phyloP scores from a whole-genome alignment of 2,329 filamentous ascomycete genomes.

The Coleophoma eucalyptorum region DNA sequence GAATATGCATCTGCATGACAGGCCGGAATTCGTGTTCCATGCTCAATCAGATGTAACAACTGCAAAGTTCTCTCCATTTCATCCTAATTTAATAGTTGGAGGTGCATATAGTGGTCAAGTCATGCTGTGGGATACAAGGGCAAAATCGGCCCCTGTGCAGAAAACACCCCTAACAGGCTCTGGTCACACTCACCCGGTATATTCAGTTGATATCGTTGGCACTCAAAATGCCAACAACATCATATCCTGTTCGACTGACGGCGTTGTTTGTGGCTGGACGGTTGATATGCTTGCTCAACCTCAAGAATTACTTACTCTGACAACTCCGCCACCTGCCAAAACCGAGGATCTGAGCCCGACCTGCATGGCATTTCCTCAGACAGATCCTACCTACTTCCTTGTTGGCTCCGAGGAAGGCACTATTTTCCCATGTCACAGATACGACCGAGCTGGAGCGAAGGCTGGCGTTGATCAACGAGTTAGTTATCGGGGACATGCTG shows the following conservation, averaged over 20 bases:
- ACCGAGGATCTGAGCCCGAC: constrained; percentile 94
- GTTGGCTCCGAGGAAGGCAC: constrained; percentile 95
- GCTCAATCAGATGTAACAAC: constrained; percentile 93
- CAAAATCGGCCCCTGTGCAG: constrained; percentile 84
- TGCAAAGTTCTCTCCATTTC: constrained; percentile 97
- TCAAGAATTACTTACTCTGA: constrained; percentile 87
- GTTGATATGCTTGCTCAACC: constrained; percentile 97
- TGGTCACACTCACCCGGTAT: constrained; percentile 94
- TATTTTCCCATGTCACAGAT: constrained; percentile 94
- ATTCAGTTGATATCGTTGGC: constrained; percentile 91
- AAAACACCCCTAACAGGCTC: constrained; percentile 94
- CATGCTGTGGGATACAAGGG: constrained; percentile 92
- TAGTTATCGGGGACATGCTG: constrained; percentile 84
- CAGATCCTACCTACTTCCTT: constrained; percentile 96
- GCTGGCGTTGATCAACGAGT: constrained; percentile 89
- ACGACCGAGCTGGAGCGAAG: constrained; percentile 95
- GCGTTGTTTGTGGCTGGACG: constrained; percentile 94
- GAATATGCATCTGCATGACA: constrained; percentile 92
- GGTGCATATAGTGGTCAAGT: constrained; percentile 97
- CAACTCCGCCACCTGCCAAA: constrained; percentile 79
- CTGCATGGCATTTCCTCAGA: constrained; percentile 89
- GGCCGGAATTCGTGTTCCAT: constrained; percentile 95
- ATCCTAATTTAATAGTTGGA: constrained; percentile 92
- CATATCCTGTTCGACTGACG: constrained; percentile 93
- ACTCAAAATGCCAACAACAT: constrained; percentile 99